These are phyloP conservation scores for Grigorovia humatica DNA, from an alignment of 805 yeast species.

Conservation along the genomic window DNA sequence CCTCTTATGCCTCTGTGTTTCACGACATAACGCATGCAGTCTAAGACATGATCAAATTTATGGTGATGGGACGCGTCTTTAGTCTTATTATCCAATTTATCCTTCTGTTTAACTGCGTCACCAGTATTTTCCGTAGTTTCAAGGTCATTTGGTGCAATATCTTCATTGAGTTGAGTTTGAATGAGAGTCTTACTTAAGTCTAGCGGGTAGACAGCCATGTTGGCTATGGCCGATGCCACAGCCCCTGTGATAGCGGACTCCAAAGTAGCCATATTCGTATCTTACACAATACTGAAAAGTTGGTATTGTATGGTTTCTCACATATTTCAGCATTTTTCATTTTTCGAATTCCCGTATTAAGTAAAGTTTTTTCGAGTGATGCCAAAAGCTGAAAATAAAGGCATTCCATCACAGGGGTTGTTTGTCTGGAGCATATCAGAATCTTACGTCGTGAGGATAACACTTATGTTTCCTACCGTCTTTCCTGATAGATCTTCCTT, in stretches of 20 bases:
- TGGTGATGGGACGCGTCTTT: conserved; percentile 2
- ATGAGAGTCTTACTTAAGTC: conserved; percentile 69
- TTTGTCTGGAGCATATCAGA: conserved; percentile 24
- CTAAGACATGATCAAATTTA: conserved; percentile 47
- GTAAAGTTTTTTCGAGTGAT: no score
- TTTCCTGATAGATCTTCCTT: conserved; percentile 39
- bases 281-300: no score
- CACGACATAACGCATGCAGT: conserved; percentile 52
- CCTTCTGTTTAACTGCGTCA: not conserved
- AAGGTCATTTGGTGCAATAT: not conserved
- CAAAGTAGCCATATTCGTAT: conserved; percentile 35
- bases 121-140: not conserved
- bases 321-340: not conserved
- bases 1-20: conserved; percentile 51
- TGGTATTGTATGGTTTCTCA: not conserved
- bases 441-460: conserved; percentile 55
- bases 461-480: conserved; percentile 54
- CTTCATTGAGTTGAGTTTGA: conserved; percentile 47
- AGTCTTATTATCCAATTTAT: conserved; percentile 1
- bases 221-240: conserved; percentile 70
- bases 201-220: conserved; percentile 68
- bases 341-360: not conserved
- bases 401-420: no score
- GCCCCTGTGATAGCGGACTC: conserved; percentile 81
- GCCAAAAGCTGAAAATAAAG: no score